phyloP scores from a whole-genome alignment of 306 rosid species.

The Carpinus viminea region DNA sequence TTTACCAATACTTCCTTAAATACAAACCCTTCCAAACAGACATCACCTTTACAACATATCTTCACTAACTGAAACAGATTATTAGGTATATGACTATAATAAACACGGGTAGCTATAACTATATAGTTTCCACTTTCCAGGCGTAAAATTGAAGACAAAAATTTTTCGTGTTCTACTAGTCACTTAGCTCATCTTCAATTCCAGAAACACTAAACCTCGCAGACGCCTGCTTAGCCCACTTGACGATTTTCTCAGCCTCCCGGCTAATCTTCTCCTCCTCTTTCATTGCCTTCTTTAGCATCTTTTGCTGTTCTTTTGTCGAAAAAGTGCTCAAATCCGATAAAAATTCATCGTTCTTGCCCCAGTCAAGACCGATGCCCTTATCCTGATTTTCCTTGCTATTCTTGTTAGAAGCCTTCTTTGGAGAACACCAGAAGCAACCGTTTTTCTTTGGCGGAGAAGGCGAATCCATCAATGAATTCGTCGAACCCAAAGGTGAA shows the following conservation, averaged over 20 bases:
- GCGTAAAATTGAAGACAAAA: background rate
- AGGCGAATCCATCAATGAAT: conserved; percentile 40
- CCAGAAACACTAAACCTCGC: conserved; percentile 49
- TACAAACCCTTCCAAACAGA: background rate
- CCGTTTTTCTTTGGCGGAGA: conserved; percentile 66
- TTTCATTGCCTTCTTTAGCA: conserved; percentile 68
- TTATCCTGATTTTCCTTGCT: conserved; percentile 42
- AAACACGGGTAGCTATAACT: background rate
- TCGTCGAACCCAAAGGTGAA: conserved; percentile 33
- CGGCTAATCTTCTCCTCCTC: conserved; percentile 69
- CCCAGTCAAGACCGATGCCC: conserved; percentile 34
- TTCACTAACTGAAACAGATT: background rate
- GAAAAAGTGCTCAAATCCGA: conserved; percentile 64
- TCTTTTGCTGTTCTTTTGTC: conserved; percentile 54
- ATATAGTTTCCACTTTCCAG: background rate
- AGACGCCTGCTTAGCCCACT: conserved; percentile 70
- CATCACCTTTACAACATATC: background rate
- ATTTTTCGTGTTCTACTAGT: conserved; percentile 27
- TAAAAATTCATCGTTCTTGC: conserved; percentile 45
- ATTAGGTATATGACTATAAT: background rate
- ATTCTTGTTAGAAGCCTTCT: conserved; percentile 54
- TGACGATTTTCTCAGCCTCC: conserved; percentile 77
- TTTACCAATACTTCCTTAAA: background rate
- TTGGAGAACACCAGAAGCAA: conserved; percentile 82
- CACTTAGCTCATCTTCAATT: conserved; percentile 68